A percentile compares a stretch with the other conserved stretches of the same genome.
phyloP scores from a whole-genome alignment of 2,329 filamentous ascomycete genomes.

The Cladosporium sp. region DNA sequence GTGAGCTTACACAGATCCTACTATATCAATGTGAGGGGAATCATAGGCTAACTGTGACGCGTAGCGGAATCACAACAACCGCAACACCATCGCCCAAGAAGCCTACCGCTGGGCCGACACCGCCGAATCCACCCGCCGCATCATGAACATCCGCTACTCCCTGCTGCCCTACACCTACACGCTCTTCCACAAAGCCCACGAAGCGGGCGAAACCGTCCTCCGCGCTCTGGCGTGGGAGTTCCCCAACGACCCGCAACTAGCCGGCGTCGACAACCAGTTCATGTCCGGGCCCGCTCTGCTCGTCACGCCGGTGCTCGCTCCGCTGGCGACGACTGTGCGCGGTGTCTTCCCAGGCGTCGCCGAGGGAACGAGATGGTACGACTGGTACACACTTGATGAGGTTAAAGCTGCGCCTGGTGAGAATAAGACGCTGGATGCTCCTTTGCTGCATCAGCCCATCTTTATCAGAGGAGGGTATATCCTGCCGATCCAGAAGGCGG shows the following conservation, averaged over 20 bases:
- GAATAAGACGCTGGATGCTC: conserved; percentile 32
- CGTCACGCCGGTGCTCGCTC: conserved; percentile 31
- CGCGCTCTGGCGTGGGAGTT: conserved; percentile 34
- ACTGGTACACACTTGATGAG: conserved; percentile 32
- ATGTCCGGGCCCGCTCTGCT: conserved; percentile 33
- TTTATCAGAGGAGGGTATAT: conserved; percentile 31
- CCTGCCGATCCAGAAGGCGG: conserved; percentile 30
- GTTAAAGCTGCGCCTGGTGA: conserved; percentile 27
- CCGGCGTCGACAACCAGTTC: conserved; percentile 33
- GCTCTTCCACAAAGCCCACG: conserved; percentile 32
- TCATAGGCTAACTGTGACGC: background rate
- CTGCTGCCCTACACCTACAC: conserved; percentile 35
- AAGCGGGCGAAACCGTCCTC: conserved; percentile 29
- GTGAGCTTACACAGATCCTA: background rate
- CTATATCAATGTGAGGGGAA: background rate
- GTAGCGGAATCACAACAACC: conserved; percentile 32
- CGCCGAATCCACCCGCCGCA: conserved; percentile 31
- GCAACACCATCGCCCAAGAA: conserved; percentile 33
- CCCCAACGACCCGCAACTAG: conserved; percentile 31
- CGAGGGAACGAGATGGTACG: conserved; percentile 32
- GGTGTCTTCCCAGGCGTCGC: conserved; percentile 34
- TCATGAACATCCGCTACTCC: conserved; percentile 34
- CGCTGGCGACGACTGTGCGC: conserved; percentile 29
- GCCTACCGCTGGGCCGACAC: conserved; percentile 34
- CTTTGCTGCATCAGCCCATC: conserved; percentile 30